A percentile compares a stretch with the other conserved stretches of the same genome.
Conservation (phyloP, 805 yeast species). For the Priceomyces melissophilus region DNA sequence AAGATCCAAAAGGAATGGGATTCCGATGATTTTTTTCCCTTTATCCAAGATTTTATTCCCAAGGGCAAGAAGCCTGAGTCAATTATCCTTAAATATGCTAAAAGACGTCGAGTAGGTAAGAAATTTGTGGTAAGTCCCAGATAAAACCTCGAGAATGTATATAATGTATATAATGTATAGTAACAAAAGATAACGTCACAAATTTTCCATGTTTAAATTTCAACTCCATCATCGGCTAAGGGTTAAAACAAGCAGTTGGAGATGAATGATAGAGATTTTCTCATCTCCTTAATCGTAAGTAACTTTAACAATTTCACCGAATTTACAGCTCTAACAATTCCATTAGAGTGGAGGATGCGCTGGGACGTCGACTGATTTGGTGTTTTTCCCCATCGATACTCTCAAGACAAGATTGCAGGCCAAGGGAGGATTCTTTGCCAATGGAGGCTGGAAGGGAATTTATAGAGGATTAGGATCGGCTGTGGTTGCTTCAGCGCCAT, state of each 20-base stretch:
- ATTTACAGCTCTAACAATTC: conserved; percentile 9
- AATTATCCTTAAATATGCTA: conserved; percentile 34
- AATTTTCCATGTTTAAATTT: background rate
- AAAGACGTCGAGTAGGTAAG: conserved; percentile 33
- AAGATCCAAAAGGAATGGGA: conserved; percentile 32
- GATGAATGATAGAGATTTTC: conserved; percentile 28
- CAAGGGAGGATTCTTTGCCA: conserved; percentile 84
- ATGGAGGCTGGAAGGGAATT: conserved; percentile 92
- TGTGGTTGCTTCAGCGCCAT: conserved; percentile 91
- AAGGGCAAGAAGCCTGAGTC: conserved; percentile 35
- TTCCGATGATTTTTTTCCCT: conserved; percentile 38
- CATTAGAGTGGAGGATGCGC: conserved; percentile 83
- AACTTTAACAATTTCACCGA: background rate
- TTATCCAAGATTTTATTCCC: conserved; percentile 27
- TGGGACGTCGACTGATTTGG: conserved; percentile 92
- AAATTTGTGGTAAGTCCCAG: conserved; percentile 27
- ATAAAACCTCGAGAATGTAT: conserved; percentile 6
- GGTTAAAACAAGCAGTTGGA: background rate
- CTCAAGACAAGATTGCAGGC: conserved; percentile 93
- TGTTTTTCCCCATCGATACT: conserved; percentile 95
- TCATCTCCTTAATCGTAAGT: conserved; percentile 34
- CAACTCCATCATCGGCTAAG: background rate
- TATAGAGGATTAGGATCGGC: conserved; percentile 93
- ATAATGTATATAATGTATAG: conserved; percentile 1
- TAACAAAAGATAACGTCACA: background rate